Percentiles rank a stretch among this genome's conserved stretches.
These are phyloP conservation scores for Exophiala bonariae DNA, from an alignment of 2,329 filamentous ascomycete genomes.

Conservation along the genomic window DNA sequence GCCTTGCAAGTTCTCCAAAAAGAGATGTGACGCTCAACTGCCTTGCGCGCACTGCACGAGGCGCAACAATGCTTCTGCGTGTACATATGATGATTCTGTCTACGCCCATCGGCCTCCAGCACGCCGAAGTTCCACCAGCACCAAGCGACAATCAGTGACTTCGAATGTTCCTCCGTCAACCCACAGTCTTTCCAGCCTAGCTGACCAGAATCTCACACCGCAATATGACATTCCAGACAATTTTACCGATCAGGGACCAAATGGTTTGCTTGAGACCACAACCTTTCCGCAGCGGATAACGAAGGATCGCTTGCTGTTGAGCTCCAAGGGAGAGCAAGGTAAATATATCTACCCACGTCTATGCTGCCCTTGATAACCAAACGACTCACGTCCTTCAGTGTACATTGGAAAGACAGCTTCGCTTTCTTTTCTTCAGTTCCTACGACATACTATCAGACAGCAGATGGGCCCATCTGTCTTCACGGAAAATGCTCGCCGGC, in stretches of 20 bases:
- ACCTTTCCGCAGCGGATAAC: constrained; percentile 31
- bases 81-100: constrained; percentile 29
- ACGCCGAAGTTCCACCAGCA: not conserved
- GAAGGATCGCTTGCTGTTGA: constrained; percentile 49
- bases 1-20: constrained; percentile 52
- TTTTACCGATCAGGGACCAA: not conserved
- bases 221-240: not conserved
- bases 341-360: constrained; percentile 7
- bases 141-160: too few relatives aligned
- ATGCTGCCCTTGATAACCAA: not conserved
- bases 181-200: not conserved
- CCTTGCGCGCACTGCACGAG: constrained; percentile 51
- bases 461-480: constrained; percentile 57
- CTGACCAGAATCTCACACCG: not conserved
- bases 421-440: constrained; percentile 57
- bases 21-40: constrained; percentile 50
- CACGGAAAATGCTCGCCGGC: constrained; percentile 51
- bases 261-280: constrained; percentile 19
- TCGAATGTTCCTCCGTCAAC: too few relatives aligned
- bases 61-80: constrained; percentile 43
- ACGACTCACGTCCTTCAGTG: constrained; percentile 33
- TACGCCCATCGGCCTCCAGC: not conserved
- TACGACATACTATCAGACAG: constrained; percentile 49
- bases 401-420: constrained; percentile 54
- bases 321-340: constrained; percentile 55